Conservation (phyloP, 2,329 filamentous ascomycete species). For the Fusarium clavum region DNA sequence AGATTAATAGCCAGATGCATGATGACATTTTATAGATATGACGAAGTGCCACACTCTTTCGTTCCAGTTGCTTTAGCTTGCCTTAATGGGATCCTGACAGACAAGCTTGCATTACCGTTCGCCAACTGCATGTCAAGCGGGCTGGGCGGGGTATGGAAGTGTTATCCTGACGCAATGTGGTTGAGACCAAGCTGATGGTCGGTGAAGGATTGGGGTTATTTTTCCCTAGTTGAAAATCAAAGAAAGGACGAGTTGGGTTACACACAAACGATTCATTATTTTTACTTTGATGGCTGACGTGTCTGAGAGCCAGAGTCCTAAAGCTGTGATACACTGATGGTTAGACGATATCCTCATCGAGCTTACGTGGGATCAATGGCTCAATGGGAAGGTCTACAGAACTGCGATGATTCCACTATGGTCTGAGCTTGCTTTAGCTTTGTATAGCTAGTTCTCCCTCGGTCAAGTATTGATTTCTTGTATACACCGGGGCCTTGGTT, state of each 20-base stretch:
- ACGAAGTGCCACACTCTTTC: conserved; percentile 28
- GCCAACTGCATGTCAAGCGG: conserved; percentile 29
- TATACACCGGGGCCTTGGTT: conserved; percentile 6
- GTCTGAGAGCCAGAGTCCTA: conserved; percentile 15
- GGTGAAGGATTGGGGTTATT: conserved; percentile 21
- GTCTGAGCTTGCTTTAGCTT: conserved; percentile 16
- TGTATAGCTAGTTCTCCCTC: conserved; percentile 13
- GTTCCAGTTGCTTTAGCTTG: conserved; percentile 27
- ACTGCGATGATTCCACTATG: not conserved
- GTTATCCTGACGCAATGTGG: conserved; percentile 30
- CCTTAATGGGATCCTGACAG: conserved; percentile 4
- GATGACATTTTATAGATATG: conserved; percentile 36
- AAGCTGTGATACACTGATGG: conserved; percentile 16
- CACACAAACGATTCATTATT: not conserved
- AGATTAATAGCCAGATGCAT: conserved; percentile 13
- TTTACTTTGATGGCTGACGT: conserved; percentile 7
- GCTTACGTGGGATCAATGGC: conserved; percentile 25
- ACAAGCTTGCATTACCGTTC: conserved; percentile 14
- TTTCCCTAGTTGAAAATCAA: not conserved
- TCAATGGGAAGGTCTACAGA: not conserved
- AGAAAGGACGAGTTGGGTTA: conserved; percentile 3
- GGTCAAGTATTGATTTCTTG: not conserved
- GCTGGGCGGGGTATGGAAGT: conserved; percentile 25
- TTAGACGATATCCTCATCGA: conserved; percentile 22
- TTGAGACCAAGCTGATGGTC: conserved; percentile 16